Conservation (phyloP, 2,329 filamentous ascomycete genomes). For the Neofusicoccum cordaticola region DNA sequence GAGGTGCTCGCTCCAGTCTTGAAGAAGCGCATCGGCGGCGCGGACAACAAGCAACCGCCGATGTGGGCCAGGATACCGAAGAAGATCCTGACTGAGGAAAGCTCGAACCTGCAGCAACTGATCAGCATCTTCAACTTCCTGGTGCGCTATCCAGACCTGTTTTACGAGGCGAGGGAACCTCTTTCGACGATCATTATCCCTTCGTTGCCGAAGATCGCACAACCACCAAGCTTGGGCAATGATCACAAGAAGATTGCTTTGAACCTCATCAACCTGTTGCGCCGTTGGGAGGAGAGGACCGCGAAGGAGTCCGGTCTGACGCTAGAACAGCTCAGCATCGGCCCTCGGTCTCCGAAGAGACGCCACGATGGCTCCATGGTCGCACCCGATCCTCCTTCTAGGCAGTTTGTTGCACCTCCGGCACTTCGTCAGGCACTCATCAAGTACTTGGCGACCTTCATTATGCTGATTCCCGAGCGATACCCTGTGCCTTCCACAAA, state of each 20-base stretch:
- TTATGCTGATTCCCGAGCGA: constrained; percentile 82
- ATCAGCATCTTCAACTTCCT: constrained; percentile 97
- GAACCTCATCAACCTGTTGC: constrained; percentile 86
- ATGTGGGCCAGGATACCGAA: constrained; percentile 88
- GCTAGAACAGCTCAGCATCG: constrained; percentile 25
- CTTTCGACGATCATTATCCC: constrained; percentile 86
- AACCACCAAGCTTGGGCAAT: constrained; percentile 76
- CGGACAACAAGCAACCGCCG: constrained; percentile 69
- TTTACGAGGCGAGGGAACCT: constrained; percentile 91
- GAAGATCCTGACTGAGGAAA: constrained; percentile 89
- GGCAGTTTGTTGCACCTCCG: constrained; percentile 42
- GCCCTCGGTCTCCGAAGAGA: constrained; percentile 54
- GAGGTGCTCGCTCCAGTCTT: constrained; percentile 94
- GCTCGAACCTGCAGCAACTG: constrained; percentile 90
- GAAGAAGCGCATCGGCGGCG: constrained; percentile 73
- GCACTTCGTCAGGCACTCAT: constrained; percentile 74
- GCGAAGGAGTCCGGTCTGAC: constrained; percentile 71
- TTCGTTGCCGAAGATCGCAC: constrained; percentile 82
- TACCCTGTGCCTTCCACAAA: constrained; percentile 69
- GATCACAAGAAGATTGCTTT: constrained; percentile 90
- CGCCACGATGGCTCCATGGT: constrained; percentile 66
- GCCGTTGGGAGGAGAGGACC: constrained; percentile 86
- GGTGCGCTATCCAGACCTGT: constrained; percentile 85
- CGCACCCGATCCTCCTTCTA: constrained; percentile 53
- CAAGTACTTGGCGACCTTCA: constrained; percentile 94